Percentiles rank a stretch among this genome's conserved stretches.
phyloP scores from a whole-genome alignment of 2,329 filamentous ascomycete genomes.

The Chalaropsis thielavioides region DNA sequence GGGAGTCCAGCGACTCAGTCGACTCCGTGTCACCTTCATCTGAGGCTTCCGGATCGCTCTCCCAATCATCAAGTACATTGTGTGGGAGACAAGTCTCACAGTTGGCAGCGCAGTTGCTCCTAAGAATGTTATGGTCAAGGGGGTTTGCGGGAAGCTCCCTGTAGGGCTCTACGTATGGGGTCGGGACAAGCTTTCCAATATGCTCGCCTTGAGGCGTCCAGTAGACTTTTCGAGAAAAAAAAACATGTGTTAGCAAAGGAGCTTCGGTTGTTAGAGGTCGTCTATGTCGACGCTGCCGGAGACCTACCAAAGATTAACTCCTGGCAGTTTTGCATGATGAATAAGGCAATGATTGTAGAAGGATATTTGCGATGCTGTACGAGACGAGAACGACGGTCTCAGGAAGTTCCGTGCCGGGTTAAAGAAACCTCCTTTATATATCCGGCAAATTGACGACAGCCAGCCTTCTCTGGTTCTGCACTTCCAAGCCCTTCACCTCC shows the following conservation, averaged over 20 bases:
- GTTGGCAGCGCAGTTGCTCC: no score
- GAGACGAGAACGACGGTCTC: background rate
- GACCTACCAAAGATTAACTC: background rate
- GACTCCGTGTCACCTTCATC: background rate
- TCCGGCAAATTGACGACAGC: no score
- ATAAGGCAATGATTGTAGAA: background rate
- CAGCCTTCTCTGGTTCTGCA: no score
- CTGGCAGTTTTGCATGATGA: background rate
- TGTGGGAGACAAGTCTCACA: no score
- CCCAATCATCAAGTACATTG: background rate
- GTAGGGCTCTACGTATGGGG: no score
- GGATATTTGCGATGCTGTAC: background rate
- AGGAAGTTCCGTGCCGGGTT: no score
- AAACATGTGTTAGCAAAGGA: background rate
- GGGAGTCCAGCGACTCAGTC: background rate
- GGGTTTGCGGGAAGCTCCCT: no score
- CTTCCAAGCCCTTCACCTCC: no score
- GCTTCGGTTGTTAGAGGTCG: no score
- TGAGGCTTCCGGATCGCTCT: background rate
- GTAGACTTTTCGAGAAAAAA: background rate
- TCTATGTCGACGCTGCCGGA: background rate
- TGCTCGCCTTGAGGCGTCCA: background rate
- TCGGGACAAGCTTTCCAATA: background rate
- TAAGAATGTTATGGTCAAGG: no score
- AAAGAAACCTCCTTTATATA: no score